Conservation (phyloP, 805 yeast genomes). For the Candida andamanensis region DNA sequence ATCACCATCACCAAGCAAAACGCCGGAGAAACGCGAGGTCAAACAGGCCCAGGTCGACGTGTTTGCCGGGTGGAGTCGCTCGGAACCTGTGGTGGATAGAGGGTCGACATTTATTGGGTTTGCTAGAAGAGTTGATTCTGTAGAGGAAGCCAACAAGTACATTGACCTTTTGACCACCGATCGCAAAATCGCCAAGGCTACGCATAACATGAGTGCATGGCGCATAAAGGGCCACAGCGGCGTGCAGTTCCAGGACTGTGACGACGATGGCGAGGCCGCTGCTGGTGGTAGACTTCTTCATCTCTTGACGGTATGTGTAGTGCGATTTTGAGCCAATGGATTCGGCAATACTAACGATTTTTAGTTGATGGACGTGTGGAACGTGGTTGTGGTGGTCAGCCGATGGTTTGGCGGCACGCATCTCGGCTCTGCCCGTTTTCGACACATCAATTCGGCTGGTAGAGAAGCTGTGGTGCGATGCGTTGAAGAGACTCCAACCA, state of each 20-base stretch:
- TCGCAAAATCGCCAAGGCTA: conserved; percentile 58
- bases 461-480: conserved; percentile 76
- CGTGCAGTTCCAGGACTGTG: conserved; percentile 72
- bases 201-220: conserved; percentile 86
- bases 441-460: conserved; percentile 85
- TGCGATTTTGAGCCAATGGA: not conserved
- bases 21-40: not conserved
- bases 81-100: conserved; percentile 77
- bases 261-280: conserved; percentile 96
- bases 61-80: conserved; percentile 67
- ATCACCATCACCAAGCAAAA: no score
- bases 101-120: conserved; percentile 83
- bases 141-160: conserved; percentile 58
- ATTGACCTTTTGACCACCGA: conserved; percentile 56
- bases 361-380: conserved; percentile 70
- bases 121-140: conserved; percentile 56
- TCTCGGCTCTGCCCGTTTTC: conserved; percentile 90
- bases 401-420: conserved; percentile 94
- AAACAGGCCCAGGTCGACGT: conserved; percentile 32
- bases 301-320: conserved; percentile 50
- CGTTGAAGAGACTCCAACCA: conserved; percentile 40
- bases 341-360: conserved; percentile 6
- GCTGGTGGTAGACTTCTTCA: conserved; percentile 88
- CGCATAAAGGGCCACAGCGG: conserved; percentile 58
- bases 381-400: conserved; percentile 79